Percentiles rank a stretch among this genome's conserved stretches.
These are phyloP conservation scores for Penicillium coffeae DNA, from an alignment of 495 filamentous ascomycete genomes.

Conservation along the genomic window DNA sequence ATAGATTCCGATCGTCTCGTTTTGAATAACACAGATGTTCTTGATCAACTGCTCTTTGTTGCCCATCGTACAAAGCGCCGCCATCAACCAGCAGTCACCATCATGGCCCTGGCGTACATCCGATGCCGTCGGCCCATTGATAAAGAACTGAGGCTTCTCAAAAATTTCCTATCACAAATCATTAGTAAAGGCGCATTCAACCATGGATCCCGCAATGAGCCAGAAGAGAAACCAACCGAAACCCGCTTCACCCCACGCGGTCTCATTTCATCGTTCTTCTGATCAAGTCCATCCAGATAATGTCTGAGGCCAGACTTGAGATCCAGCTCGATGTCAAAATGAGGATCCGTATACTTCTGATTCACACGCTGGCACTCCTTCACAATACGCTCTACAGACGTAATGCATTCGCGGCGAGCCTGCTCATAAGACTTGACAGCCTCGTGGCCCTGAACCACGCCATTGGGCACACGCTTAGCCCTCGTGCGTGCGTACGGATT, in stretches of 20 bases:
- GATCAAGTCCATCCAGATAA: constrained; percentile 60
- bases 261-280: constrained; percentile 37
- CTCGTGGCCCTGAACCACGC: constrained; percentile 50
- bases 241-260: constrained; percentile 65
- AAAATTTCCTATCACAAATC: constrained; percentile 70
- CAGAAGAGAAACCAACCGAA: constrained; percentile 31
- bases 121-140: constrained; percentile 77
- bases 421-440: constrained; percentile 67
- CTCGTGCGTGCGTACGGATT: constrained; percentile 65
- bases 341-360: constrained; percentile 83
- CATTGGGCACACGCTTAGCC: constrained; percentile 51
- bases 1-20: constrained; percentile 83
- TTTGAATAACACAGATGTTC: constrained; percentile 73
- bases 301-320: constrained; percentile 57
- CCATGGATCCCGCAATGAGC: too few relatives aligned
- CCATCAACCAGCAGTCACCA: constrained; percentile 92
- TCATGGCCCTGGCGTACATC: constrained; percentile 76
- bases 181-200: too few relatives aligned
- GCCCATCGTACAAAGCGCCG: constrained; percentile 76
- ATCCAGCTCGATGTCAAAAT: constrained; percentile 85
- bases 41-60: constrained; percentile 78
- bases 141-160: constrained; percentile 78
- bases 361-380: constrained; percentile 80
- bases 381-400: constrained; percentile 76
- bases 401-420: constrained; percentile 62